Evolutionary conservation across 352 stramenopile genomes (phyloP), one percentile per base, ranked within the genome.

Genomic region (Globisporangium megalacanthum): DNA sequence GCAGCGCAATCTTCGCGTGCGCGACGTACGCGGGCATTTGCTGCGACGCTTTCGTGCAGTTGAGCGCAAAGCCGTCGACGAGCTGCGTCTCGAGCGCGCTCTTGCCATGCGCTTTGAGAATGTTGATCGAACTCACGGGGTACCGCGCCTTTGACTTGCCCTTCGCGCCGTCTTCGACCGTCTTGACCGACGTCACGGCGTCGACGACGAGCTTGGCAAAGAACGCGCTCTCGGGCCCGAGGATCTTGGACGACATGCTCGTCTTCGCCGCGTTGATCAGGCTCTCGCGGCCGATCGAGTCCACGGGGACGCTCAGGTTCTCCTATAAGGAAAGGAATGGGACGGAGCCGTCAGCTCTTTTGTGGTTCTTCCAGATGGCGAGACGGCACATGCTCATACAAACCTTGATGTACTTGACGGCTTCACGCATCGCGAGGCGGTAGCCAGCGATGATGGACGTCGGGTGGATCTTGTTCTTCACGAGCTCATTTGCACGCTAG

Each of bases 361-460:
- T 29, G 25, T 29, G 25, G 25, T 4, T 4, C 25, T 29, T 29
- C 25, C 25, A 29, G 25, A 29, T 29, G 1, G 25, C 25, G 25
- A 29, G 4, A 29, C n/a, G n/a, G n/a, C 25, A 59, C 29, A 13
- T 17, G 37, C 10, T 52, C 17, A 17, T 9, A 37, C 56, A 6
- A 3, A 62, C 57, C 65, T 99, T 99, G 62, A 99, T 97, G 77
- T 98, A 99, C 59, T 97, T 98, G 60, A 99, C 92, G 25, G 96
- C 94, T 62, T 99, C 96, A 54, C 98, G 98, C 69, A 99, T 93
- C 10, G 97, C 97, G n/a, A 98, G 68, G 45, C 97, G 87, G 80
- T 99, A 99, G n/a, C 97, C 97, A 10, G 91, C 85, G 63, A 99
- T 98, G 61, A 99, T 98, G 19, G 93, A 98, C 42, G 97, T 99